Conservation (phyloP, 176 grass and related monocot genomes). For the Metroxylon sagu region DNA sequence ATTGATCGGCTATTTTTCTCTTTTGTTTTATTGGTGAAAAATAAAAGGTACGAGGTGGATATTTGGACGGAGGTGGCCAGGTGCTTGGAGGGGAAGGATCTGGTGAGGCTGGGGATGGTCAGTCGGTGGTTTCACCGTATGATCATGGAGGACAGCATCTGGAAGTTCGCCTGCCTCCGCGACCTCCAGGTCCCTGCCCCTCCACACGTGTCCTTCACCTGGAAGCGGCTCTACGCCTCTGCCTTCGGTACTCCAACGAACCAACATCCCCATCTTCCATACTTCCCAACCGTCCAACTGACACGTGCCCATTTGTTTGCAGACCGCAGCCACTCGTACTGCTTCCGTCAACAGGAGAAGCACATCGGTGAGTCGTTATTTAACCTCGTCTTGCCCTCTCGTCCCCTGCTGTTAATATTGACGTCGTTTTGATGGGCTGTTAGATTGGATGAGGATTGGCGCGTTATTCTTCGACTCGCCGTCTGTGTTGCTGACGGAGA, state of each 20-base stretch:
- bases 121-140: conserved; percentile 65
- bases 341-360: conserved; percentile 37
- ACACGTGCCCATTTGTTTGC: conserved; percentile 15
- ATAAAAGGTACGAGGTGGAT: conserved; percentile 62
- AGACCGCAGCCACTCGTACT: conserved; percentile 72
- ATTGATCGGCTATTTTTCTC: too few species aligned
- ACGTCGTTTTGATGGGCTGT: not conserved
- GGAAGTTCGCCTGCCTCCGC: conserved; percentile 70
- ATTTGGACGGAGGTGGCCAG: conserved; percentile 92
- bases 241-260: conserved; percentile 44
- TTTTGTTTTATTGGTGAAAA: not conserved
- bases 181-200: conserved; percentile 47
- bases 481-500: conserved; percentile 44
- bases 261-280: too few species aligned
- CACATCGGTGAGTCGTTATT: conserved; percentile 53
- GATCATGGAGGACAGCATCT: conserved; percentile 62
- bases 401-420: not conserved
- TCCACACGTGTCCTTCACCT: conserved; percentile 37
- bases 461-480: conserved; percentile 61
- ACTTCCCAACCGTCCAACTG: not conserved
- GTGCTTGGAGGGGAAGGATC: conserved; percentile 59
- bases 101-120: conserved; percentile 41
- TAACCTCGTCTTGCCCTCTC: too few species aligned
- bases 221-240: conserved; percentile 55
- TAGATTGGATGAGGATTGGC: conserved; percentile 72